phyloP scores from a whole-genome alignment of 129 eudicot species.

The Heracleum sosnowskyi region DNA sequence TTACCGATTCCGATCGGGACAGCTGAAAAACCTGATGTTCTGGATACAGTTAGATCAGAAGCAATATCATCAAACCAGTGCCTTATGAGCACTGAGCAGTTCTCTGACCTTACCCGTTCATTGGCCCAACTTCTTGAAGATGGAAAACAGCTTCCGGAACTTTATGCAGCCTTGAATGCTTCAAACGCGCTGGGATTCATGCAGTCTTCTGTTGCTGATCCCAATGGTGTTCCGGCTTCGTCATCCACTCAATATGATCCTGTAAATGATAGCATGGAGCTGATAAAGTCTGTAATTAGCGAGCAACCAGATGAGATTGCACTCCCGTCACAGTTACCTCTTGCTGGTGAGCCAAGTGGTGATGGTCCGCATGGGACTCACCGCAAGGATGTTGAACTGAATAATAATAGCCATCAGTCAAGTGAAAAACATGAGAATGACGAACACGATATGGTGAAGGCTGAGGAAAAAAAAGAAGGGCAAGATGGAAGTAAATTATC shows the following conservation, averaged over 20 bases:
- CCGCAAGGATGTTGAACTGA: conserved; percentile 1
- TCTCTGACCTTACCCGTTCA: conserved; percentile 1
- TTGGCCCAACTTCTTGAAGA: conserved; percentile 2
- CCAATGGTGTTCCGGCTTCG: background rate
- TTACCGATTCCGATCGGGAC: background rate
- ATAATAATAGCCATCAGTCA: background rate
- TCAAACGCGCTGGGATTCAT: background rate
- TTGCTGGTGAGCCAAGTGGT: background rate
- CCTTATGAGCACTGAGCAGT: conserved; percentile 11
- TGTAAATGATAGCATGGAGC: conserved; percentile 12
- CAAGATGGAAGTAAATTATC: background rate
- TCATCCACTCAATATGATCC: conserved; percentile 12
- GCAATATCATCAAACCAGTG: background rate
- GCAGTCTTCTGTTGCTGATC: conserved; percentile 4
- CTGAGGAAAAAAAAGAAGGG: conserved; percentile 2
- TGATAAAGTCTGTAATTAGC: conserved; percentile 5
- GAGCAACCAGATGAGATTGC: conserved; percentile 8
- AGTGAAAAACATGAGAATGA: background rate
- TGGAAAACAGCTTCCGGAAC: conserved; percentile 12
- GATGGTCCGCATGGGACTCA: background rate
- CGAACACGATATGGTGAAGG: background rate
- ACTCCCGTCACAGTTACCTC: background rate
- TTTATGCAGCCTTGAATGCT: conserved; percentile 15
- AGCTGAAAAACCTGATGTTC: background rate
- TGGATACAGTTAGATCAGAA: background rate